Evolutionary conservation across 805 yeast species (phyloP).

Genomic region (Ogataea chonburiensis): DNA sequence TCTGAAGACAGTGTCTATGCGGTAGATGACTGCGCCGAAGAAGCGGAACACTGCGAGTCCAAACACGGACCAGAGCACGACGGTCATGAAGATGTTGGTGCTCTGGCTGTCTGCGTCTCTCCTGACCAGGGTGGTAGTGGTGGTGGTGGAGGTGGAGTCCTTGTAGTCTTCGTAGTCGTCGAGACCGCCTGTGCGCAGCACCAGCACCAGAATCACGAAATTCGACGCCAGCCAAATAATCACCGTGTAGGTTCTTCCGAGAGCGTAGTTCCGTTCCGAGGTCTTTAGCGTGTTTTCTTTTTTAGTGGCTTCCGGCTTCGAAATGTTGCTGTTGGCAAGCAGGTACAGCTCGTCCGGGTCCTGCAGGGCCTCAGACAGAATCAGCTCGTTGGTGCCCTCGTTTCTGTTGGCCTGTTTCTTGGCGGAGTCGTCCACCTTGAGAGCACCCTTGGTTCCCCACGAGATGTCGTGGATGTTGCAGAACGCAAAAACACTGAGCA

Average conservation of each 20-base stretch:
- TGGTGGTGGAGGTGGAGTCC: slow-evolving; percentile 18
- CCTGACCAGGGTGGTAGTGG: slow-evolving; percentile 18
- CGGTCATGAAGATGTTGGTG: slow-evolving; percentile 62
- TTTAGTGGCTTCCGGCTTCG: slow-evolving; percentile 45
- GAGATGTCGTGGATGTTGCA: slow-evolving; percentile 94
- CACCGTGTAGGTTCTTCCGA: slow-evolving; percentile 84
- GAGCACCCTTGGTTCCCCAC: slow-evolving; percentile 94
- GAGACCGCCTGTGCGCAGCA: slow-evolving; percentile 79
- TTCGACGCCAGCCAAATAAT: slow-evolving; percentile 84
- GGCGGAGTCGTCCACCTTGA: slow-evolving; percentile 51
- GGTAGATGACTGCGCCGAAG: slow-evolving; percentile 63
- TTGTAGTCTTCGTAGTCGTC: slow-evolving; percentile 36
- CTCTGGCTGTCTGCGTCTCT: slow-evolving; percentile 22
- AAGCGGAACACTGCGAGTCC: slow-evolving; percentile 78
- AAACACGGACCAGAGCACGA: slow-evolving; percentile 90
- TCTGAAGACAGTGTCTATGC: slow-evolving; percentile 23
- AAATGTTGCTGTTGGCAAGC: slow-evolving; percentile 26
- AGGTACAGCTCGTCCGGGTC: slow-evolving; percentile 32
- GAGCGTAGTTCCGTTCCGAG: slow-evolving; percentile 72
- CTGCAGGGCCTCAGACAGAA: slow-evolving; percentile 31
- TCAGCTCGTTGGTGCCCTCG: slow-evolving; percentile 19
- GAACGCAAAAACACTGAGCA: slow-evolving; percentile 87
- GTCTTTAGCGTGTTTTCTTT: slow-evolving; percentile 34
- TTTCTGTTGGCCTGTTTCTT: slow-evolving; percentile 54
- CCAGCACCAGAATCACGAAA: slow-evolving; percentile 73